Conservation (phyloP, 169 alveolate genomes). For the Plasmodium gonderi region DNA sequence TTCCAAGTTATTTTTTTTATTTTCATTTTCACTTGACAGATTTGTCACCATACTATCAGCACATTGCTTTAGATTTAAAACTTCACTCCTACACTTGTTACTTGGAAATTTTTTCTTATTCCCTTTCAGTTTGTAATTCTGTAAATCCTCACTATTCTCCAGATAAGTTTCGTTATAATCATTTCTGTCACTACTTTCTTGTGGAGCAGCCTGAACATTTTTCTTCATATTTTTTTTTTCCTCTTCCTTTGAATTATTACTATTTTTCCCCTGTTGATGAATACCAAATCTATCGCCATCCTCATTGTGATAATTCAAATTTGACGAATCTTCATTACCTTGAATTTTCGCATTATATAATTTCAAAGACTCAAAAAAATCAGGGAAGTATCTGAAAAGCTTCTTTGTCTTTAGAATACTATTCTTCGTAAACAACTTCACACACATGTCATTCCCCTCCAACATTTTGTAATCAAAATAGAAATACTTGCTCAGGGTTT, state of each 20-base stretch:
- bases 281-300: neutral
- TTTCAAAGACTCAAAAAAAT: slow-evolving; percentile 13
- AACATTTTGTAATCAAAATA: slow-evolving; percentile 53
- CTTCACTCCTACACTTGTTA: slow-evolving; percentile 25
- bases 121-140: neutral
- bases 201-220: neutral
- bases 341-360: slow-evolving; percentile 18
- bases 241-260: neutral
- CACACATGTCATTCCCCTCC: slow-evolving; percentile 30
- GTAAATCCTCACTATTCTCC: neutral
- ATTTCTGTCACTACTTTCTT: neutral
- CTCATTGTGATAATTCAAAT: neutral
- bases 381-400: slow-evolving; percentile 1
- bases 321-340: neutral
- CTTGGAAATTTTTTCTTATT: neutral
- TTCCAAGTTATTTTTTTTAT: neutral
- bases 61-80: slow-evolving; percentile 8
- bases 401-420: slow-evolving; percentile 1
- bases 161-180: neutral
- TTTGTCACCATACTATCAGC: neutral
- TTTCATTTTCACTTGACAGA: neutral
- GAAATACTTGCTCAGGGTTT: slow-evolving; percentile 24
- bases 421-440: slow-evolving; percentile 40
- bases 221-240: neutral
- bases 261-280: neutral